Conservation (phyloP, 2,329 filamentous ascomycete species). For the Septoria petroselini region DNA sequence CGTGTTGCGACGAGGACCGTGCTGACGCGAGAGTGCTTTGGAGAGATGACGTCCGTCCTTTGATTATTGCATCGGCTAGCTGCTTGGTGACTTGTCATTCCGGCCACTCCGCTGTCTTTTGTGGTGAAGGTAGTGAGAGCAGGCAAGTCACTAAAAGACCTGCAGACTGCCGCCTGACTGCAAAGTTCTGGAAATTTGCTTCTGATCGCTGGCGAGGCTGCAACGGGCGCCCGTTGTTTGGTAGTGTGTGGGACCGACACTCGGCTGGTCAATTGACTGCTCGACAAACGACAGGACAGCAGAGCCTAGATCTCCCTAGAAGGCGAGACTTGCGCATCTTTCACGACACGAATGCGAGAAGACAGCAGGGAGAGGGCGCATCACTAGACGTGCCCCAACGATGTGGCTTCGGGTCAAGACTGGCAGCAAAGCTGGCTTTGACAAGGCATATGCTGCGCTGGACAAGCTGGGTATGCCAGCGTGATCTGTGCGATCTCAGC, state of each 20-base stretch:
- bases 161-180: not conserved
- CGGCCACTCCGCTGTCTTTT: conserved; percentile 6
- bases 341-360: not conserved
- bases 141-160: not conserved
- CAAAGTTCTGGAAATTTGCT: not conserved
- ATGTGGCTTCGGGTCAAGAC: conserved; percentile 57
- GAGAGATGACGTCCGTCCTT: not conserved
- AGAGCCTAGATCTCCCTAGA: not conserved
- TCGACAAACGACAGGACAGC: not conserved
- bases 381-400: no score
- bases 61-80: conserved; percentile 1
- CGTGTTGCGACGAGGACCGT: not conserved
- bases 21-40: no score
- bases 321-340: not conserved
- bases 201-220: not conserved
- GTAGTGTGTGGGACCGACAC: conserved; percentile 5
- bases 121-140: not conserved
- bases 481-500: no score
- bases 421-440: conserved; percentile 64
- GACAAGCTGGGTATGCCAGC: conserved; percentile 54
- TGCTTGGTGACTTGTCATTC: conserved; percentile 6
- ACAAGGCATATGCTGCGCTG: conserved; percentile 66
- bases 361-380: not conserved
- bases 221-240: not conserved
- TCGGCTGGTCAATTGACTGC: conserved; percentile 6